Conservation (phyloP, 2,329 filamentous ascomycete species). For the Nemania abortiva region DNA sequence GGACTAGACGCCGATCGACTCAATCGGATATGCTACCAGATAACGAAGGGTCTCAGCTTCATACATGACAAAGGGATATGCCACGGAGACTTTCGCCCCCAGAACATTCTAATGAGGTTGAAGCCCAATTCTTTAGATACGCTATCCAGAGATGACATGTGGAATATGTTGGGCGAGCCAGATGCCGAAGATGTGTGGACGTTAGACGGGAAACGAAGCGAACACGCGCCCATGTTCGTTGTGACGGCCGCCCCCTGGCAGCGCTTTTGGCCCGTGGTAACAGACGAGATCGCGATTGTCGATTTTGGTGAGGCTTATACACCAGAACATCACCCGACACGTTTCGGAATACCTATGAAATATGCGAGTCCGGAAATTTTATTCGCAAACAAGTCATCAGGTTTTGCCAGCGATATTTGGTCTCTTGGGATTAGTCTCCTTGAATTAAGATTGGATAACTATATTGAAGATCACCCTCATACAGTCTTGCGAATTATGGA, state of each 20-base stretch:
- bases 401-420: constrained; percentile 34
- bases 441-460: not conserved
- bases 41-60: constrained; percentile 26
- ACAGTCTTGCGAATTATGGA: constrained; percentile 16
- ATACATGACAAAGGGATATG: constrained; percentile 34
- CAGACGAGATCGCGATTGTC: constrained; percentile 34
- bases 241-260: constrained; percentile 9
- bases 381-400: not conserved
- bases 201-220: not conserved
- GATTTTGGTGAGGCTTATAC: constrained; percentile 39
- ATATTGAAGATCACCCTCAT: not conserved
- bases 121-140: constrained; percentile 23
- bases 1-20: not conserved
- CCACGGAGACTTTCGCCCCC: constrained; percentile 35
- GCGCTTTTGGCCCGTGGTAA: constrained; percentile 7
- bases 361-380: constrained; percentile 37
- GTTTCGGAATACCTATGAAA: constrained; percentile 19
- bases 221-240: constrained; percentile 21
- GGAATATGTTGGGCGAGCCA: constrained; percentile 1
- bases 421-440: constrained; percentile 19
- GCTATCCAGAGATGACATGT: constrained; percentile 7
- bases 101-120: constrained; percentile 36
- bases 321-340: not conserved
- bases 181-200: not conserved
- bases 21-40: constrained; percentile 29